Conservation (phyloP, 345 rosid species). For the Lagerstroemia speciosa region DNA sequence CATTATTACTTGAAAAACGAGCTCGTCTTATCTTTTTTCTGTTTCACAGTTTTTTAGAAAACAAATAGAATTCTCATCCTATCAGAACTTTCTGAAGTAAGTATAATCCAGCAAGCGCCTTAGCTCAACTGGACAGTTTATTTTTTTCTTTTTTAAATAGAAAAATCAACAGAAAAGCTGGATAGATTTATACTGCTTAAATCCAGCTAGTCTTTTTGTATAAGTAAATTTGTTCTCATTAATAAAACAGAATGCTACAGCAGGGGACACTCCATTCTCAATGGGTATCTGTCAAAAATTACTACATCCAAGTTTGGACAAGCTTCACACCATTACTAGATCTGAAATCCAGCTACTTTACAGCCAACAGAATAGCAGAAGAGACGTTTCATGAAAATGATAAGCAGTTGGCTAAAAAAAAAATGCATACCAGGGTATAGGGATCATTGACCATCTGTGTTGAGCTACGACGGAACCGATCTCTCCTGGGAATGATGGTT, state of each 20-base stretch:
- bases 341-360: background rate
- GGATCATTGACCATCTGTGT: conserved; percentile 95
- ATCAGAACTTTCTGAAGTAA: background rate
- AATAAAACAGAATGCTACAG: too few relatives aligned
- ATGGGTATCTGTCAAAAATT: too few relatives aligned
- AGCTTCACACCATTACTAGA: too few relatives aligned
- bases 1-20: background rate
- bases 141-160: background rate
- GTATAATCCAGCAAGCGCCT: background rate
- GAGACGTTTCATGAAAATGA: background rate
- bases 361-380: background rate
- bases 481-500: conserved; percentile 85
- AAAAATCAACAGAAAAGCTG: background rate
- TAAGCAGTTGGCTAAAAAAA: background rate
- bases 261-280: too few relatives aligned
- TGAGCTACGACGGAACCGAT: conserved; percentile 84
- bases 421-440: conserved; percentile 66
- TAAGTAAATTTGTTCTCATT: too few relatives aligned
- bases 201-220: too few relatives aligned
- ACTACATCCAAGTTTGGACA: too few relatives aligned
- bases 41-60: background rate
- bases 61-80: background rate
- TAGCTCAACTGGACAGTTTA: background rate
- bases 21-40: background rate
- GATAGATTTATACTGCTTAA: background rate